Conservation (phyloP, 2,329 filamentous ascomycete species). For the Magnaporthiopsis poae region DNA sequence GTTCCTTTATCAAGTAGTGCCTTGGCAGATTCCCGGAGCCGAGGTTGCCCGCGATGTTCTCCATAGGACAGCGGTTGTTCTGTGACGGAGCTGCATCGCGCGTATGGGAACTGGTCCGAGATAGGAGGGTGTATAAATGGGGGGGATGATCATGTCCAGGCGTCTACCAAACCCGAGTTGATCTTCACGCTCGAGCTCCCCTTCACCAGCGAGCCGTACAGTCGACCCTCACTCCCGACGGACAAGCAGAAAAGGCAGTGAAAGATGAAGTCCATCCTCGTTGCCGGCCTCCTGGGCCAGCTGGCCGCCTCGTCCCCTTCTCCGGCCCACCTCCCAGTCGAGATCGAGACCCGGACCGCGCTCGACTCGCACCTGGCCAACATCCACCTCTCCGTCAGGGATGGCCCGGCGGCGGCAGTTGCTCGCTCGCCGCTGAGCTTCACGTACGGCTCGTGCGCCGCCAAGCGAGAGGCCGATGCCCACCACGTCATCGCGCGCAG, state of each 20-base stretch:
- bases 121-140: neutral
- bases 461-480: neutral
- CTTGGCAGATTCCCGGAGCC: neutral
- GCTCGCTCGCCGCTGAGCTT: conserved; percentile 5
- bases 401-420: neutral
- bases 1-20: neutral
- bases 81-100: neutral
- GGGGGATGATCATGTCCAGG: neutral
- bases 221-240: neutral
- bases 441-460: conserved; percentile 11
- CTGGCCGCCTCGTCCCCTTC: conserved; percentile 5
- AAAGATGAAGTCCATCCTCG: conserved; percentile 2
- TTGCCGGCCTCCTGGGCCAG: conserved; percentile 2
- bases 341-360: conserved; percentile 10
- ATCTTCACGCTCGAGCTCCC: neutral
- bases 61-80: neutral
- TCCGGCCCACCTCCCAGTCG: conserved; percentile 7
- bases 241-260: neutral
- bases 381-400: conserved; percentile 12
- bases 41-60: neutral
- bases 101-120: neutral
- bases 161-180: neutral
- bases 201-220: neutral
- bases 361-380: conserved; percentile 13
- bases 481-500: conserved; percentile 12